phyloP scores from a whole-genome alignment of 2,329 filamentous ascomycete species.

The Diaporthe aspalathi region DNA sequence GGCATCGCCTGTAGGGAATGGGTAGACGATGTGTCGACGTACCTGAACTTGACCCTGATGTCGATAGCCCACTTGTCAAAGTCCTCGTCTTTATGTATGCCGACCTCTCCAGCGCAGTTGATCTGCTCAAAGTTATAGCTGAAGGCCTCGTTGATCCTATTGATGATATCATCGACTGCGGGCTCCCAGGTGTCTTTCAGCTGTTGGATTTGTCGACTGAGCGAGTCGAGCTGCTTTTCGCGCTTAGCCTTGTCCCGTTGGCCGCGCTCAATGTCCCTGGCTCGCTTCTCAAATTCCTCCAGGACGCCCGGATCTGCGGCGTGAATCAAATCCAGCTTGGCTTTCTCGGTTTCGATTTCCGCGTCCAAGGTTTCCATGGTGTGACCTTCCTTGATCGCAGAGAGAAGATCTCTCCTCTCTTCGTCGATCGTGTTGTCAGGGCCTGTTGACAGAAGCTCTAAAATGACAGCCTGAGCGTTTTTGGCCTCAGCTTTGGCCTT shows the following conservation, averaged over 20 bases:
- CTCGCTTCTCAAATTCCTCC: slow-evolving; percentile 80
- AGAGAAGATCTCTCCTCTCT: slow-evolving; percentile 56
- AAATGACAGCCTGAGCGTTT: slow-evolving; percentile 53
- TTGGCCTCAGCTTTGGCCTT: slow-evolving; percentile 50
- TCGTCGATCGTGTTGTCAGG: slow-evolving; percentile 41
- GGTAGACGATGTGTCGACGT: slow-evolving; percentile 51
- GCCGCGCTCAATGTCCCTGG: slow-evolving; percentile 75
- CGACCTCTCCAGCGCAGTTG: slow-evolving; percentile 91
- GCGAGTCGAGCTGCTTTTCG: slow-evolving; percentile 64
- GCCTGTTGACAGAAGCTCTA: slow-evolving; percentile 40
- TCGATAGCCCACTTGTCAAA: slow-evolving; percentile 95
- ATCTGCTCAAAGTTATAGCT: slow-evolving; percentile 94
- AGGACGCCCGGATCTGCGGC: slow-evolving; percentile 81
- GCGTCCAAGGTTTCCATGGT: slow-evolving; percentile 73
- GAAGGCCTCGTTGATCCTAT: slow-evolving; percentile 89
- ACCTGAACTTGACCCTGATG: slow-evolving; percentile 95
- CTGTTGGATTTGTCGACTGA: slow-evolving; percentile 69
- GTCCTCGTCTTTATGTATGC: slow-evolving; percentile 88
- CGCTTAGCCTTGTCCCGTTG: slow-evolving; percentile 66
- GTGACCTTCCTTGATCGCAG: slow-evolving; percentile 59
- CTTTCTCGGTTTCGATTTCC: slow-evolving; percentile 79
- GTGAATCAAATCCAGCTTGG: slow-evolving; percentile 83
- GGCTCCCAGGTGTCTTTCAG: slow-evolving; percentile 86
- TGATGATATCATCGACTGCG: slow-evolving; percentile 79
- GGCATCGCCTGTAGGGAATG: neutral